Evolutionary conservation across 129 eudicot genomes (phyloP).

Genomic region (Solidago caesia): DNA sequence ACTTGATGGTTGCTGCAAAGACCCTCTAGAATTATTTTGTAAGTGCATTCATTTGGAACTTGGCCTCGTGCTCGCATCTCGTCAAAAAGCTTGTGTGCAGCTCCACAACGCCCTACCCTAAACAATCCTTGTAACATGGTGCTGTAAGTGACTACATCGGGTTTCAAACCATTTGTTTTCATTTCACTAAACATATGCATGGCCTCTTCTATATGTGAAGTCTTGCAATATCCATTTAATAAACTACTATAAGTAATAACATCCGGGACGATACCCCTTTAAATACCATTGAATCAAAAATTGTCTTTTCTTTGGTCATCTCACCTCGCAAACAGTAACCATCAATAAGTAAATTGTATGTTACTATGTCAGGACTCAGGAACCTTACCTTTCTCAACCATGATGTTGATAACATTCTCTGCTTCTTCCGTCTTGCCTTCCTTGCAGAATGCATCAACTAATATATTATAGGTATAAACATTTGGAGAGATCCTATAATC

Average conservation of each 20-base stretch:
- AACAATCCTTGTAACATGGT: constrained; percentile 8
- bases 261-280: neutral
- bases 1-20: constrained; percentile 9
- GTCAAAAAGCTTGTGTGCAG: neutral
- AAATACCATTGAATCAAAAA: neutral
- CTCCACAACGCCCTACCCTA: neutral
- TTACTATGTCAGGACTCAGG: neutral
- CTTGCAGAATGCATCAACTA: constrained; percentile 6
- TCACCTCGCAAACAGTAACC: constrained; percentile 9
- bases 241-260: constrained; percentile 2
- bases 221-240: constrained; percentile 17
- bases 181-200: neutral
- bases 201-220: neutral
- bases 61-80: neutral
- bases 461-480: neutral
- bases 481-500: neutral
- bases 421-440: neutral
- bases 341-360: constrained; percentile 1
- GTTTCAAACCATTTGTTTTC: neutral
- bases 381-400: neutral
- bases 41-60: neutral
- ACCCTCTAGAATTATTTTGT: constrained; percentile 4
- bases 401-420: neutral
- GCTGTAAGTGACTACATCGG: neutral
- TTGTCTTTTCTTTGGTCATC: neutral